These are phyloP conservation scores for Stachybotrys elegans DNA, from an alignment of 2,329 filamentous ascomycete species.

Conservation along the genomic window DNA sequence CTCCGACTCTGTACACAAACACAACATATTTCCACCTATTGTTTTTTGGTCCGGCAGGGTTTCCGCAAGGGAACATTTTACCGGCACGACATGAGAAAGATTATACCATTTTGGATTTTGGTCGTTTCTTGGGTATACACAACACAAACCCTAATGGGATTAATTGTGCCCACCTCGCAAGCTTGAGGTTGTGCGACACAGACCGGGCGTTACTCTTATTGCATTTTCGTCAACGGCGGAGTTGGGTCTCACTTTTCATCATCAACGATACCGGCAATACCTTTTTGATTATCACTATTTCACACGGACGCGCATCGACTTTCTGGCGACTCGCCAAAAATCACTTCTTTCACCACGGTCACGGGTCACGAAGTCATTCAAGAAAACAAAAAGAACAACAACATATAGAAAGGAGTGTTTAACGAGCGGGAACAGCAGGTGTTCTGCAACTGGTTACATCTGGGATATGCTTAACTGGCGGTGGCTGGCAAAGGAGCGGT, in stretches of 20 bases:
- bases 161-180: slow-evolving; percentile 27
- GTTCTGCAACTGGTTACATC: slow-evolving; percentile 33
- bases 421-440: slow-evolving; percentile 24
- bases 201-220: slow-evolving; percentile 35
- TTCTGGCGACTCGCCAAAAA: slow-evolving; percentile 19
- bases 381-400: slow-evolving; percentile 38
- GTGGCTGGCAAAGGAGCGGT: slow-evolving; percentile 31
- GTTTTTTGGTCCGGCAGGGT: too few species aligned
- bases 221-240: slow-evolving; percentile 39
- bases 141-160: slow-evolving; percentile 11
- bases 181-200: slow-evolving; percentile 35
- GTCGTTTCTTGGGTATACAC: slow-evolving; percentile 16
- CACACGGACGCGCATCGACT: slow-evolving; percentile 15
- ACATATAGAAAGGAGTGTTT: slow-evolving; percentile 39
- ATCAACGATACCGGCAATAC: slow-evolving; percentile 29
- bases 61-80: too few species aligned
- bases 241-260: slow-evolving; percentile 18
- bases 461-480: slow-evolving; percentile 22
- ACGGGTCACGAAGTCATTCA: slow-evolving; percentile 44
- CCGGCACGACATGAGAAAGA: slow-evolving; percentile 33
- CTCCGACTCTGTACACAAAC: too few species aligned
- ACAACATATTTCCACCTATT: slow-evolving; percentile 10
- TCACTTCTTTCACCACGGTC: slow-evolving; percentile 24
- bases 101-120: slow-evolving; percentile 36
- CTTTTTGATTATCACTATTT: slow-evolving; percentile 11